phyloP scores from a whole-genome alignment of 2,329 filamentous ascomycete species.

The Pseudomassariella vexata region DNA sequence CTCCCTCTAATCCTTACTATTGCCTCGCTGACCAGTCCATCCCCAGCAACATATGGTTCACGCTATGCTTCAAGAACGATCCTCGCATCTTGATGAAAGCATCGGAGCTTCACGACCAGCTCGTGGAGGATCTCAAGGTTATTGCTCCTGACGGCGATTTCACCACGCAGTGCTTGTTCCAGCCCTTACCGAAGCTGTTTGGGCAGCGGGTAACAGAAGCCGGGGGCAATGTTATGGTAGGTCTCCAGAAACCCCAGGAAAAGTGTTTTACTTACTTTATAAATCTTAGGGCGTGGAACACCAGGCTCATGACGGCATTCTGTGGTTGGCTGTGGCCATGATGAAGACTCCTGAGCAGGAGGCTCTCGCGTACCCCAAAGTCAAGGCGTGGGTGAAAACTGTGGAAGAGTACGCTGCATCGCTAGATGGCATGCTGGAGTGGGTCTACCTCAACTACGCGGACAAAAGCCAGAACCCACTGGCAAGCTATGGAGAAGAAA shows the following conservation, averaged over 20 bases:
- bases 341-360: conserved; percentile 13
- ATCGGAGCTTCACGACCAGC: conserved; percentile 7
- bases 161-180: conserved; percentile 16
- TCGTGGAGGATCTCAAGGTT: conserved; percentile 5
- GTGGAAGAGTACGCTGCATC: conserved; percentile 12
- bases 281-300: conserved; percentile 15
- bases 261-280: no score
- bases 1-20: not conserved
- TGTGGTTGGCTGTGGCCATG: conserved; percentile 12
- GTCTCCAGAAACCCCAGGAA: no score
- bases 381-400: conserved; percentile 9
- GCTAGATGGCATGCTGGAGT: conserved; percentile 11
- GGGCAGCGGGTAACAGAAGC: conserved; percentile 6
- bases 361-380: conserved; percentile 10
- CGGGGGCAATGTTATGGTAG: conserved; percentile 19
- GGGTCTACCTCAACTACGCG: conserved; percentile 22
- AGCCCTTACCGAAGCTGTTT: conserved; percentile 13
- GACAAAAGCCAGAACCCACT: conserved; percentile 18
- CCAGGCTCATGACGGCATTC: conserved; percentile 11
- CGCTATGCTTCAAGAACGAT: conserved; percentile 12
- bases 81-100: conserved; percentile 8
- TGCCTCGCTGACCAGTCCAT: not conserved
- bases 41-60: conserved; percentile 7
- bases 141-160: conserved; percentile 8
- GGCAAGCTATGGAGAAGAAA: conserved; percentile 18